Evolutionary conservation across 2,329 filamentous ascomycete genomes (phyloP), one percentile per base, ranked within the genome.

Genomic region (Trichoderma lentiforme): DNA sequence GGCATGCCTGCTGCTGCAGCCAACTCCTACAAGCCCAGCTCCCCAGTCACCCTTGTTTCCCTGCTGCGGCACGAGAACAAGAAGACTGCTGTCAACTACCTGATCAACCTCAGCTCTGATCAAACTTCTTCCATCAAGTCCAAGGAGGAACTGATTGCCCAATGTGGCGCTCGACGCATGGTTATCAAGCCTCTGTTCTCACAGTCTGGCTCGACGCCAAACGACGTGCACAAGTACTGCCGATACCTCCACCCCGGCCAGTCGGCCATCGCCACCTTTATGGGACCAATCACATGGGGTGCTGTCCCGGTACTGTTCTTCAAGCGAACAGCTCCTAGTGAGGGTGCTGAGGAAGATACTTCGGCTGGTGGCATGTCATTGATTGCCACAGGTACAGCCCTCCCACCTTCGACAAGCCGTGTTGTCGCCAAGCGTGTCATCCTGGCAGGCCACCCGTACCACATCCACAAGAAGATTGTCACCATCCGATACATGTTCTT

Each of bases 401-500:
- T 98, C 18, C 90, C 94, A 0, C 93, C 94, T 3, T 91, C 80
- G 81, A 95, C 82, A 79, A 90, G 80, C 78, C 91, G 96, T 51
- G 92, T 99, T 71, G 90, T 99, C 73, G 95, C 95, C 77, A 99
- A 99, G 84, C 92, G 96, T 67, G 91, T 97, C 76, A 93, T 98
- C 75, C 87, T 99, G 71, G 97, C 96, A 0, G 97, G 96, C 18
- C 95, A 99, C 80, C 96, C 97, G 0, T 98, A 94, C 87, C 97
- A 99, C 85, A 99, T 99, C 81, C 94, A 99, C 89, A 98, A 97
- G 88, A 94, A 92, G 82, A 87, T 99, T 28, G 96, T 99, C 73
- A 99, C 97, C 0, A 91, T 99, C 61, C 92, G 96, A 34, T 99
- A 99, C 88, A 99, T 99, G 97, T 99, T 99, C 88, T 99, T 99